A percentile compares a stretch with the other conserved stretches of the same genome.
Conservation (phyloP, 257 asterid species). For the Scutellaria minor region DNA sequence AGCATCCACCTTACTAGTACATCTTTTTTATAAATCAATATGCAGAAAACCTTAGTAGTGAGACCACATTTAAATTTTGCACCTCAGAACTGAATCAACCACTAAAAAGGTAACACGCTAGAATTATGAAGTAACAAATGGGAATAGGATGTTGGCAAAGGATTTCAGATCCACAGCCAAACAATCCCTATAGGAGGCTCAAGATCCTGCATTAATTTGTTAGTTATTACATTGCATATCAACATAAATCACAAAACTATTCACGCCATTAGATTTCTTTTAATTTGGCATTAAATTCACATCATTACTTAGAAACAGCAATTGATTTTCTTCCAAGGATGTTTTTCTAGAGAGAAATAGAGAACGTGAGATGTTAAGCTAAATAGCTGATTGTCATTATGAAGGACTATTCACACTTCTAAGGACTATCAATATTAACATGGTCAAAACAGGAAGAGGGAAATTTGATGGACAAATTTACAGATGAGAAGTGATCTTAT, state of each 20-base stretch:
- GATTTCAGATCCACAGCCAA: constrained; percentile 3
- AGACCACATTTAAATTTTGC: not conserved
- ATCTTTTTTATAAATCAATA: constrained; percentile 3
- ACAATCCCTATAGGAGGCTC: constrained; percentile 2
- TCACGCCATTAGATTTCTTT: constrained; percentile 40
- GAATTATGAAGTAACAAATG: not conserved
- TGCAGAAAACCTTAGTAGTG: not conserved
- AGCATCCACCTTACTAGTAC: constrained; percentile 10
- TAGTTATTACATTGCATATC: constrained; percentile 29
- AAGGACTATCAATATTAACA: constrained; percentile 23
- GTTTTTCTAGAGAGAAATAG: constrained; percentile 9
- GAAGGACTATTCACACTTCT: constrained; percentile 33
- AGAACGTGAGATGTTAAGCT: not conserved
- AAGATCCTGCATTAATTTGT: constrained; percentile 40
- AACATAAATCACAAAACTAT: not conserved
- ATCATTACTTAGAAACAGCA: constrained; percentile 26
- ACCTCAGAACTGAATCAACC: constrained; percentile 28
- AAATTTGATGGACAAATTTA: constrained; percentile 2
- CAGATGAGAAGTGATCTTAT: constrained; percentile 23
- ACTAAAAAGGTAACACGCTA: constrained; percentile 24
- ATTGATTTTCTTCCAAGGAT: not conserved
- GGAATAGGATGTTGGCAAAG: not conserved
- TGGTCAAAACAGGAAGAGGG: constrained; percentile 9
- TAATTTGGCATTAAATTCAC: constrained; percentile 17
- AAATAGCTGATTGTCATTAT: constrained; percentile 23